phyloP scores from a whole-genome alignment of 2,329 filamentous ascomycete species.

The Clonostachys byssicola region DNA sequence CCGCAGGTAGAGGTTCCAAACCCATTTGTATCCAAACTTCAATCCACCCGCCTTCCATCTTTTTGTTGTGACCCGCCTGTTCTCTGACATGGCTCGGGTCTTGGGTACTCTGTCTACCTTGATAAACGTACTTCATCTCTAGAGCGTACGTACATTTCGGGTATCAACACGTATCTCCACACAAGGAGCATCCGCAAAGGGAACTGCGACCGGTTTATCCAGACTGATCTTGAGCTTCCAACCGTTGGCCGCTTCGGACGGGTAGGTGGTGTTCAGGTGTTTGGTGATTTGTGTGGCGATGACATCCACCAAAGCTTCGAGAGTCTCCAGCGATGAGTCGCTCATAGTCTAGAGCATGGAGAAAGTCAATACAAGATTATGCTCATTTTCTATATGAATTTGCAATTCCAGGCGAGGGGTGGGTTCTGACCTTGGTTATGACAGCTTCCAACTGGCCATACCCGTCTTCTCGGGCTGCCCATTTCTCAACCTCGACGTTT shows the following conservation, averaged over 20 bases:
- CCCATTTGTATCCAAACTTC: too few relatives aligned
- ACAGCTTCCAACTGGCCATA: conserved; percentile 54
- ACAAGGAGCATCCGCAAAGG: conserved; percentile 65
- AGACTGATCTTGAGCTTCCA: conserved; percentile 57
- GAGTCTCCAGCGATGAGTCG: conserved; percentile 55
- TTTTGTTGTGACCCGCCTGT: too few relatives aligned
- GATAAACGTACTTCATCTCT: too few relatives aligned
- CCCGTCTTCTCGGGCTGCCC: conserved; percentile 38
- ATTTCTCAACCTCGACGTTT: conserved; percentile 57
- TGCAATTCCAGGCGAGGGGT: neutral
- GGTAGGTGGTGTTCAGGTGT: conserved; percentile 23
- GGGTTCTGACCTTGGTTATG: conserved; percentile 52
- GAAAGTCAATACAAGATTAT: neutral
- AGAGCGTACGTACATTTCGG: too few relatives aligned
- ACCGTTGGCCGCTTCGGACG: conserved; percentile 12
- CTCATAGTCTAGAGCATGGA: conserved; percentile 39
- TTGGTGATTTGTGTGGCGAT: neutral
- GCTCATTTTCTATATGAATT: neutral
- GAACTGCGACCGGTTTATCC: conserved; percentile 71
- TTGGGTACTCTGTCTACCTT: too few relatives aligned
- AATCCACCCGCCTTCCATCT: too few relatives aligned
- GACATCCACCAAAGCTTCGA: conserved; percentile 47
- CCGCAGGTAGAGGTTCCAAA: neutral
- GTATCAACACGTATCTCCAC: conserved; percentile 26
- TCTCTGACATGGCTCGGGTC: too few relatives aligned